Conservation (phyloP, 169 alveolate genomes). For the Besnoitia besnoiti region DNA sequence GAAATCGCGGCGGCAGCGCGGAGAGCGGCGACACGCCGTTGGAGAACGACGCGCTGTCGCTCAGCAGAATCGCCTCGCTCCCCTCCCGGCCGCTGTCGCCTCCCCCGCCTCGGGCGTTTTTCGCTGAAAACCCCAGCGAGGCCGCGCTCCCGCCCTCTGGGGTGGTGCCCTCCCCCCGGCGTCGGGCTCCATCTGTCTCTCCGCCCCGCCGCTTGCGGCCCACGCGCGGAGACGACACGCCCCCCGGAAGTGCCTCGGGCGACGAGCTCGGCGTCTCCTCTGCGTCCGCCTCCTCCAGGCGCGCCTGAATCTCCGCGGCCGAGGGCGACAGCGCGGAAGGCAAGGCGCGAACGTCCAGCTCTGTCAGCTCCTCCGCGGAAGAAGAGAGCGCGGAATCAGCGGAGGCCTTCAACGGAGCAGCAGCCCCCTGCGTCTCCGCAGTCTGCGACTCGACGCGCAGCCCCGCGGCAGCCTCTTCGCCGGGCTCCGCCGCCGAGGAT, state of each 20-base stretch:
- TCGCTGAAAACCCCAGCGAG: too few species aligned
- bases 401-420: neutral
- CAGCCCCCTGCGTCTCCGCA: neutral
- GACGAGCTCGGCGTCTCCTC: too few species aligned
- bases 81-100: neutral
- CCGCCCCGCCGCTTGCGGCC: neutral
- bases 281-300: neutral
- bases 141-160: neutral
- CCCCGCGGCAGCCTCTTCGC: too few species aligned
- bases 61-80: neutral
- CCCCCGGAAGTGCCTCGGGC: too few species aligned
- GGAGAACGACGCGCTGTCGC: neutral
- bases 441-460: neutral
- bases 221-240: too few species aligned
- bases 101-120: neutral
- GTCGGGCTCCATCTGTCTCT: neutral
- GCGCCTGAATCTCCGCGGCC: neutral
- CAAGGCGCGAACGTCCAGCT: neutral
- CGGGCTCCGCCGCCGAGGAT: too few species aligned
- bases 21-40: constrained; percentile 36
- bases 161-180: neutral
- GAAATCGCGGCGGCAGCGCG: constrained; percentile 60
- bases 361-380: neutral
- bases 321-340: neutral
- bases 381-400: neutral